Evolutionary conservation across 1,284 basidiomycete genomes (phyloP).

Genomic region (Leccinum solheimii): DNA sequence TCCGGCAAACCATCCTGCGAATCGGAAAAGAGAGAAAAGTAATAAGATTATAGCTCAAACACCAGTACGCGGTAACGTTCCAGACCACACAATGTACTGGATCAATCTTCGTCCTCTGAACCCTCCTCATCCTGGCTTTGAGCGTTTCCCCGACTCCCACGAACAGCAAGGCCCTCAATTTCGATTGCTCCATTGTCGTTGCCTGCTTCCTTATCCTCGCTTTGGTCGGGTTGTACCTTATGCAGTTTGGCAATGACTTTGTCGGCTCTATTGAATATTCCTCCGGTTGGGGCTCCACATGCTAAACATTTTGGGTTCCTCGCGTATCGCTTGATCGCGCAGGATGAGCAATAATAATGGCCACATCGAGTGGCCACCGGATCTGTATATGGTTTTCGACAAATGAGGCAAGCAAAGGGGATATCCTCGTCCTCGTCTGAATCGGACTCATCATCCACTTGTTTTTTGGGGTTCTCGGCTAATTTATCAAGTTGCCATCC

Average conservation of each 20-base stretch:
- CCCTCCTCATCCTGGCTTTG: conserved; percentile 34
- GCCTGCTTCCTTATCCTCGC: conserved; percentile 44
- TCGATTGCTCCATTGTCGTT: conserved; percentile 47
- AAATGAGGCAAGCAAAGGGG: conserved; percentile 96
- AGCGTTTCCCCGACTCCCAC: neutral
- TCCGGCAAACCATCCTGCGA: conserved; percentile 20
- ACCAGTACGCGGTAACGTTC: conserved; percentile 18
- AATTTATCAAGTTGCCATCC: conserved; percentile 97
- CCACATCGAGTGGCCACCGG: conserved; percentile 95
- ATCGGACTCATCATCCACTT: conserved; percentile 59
- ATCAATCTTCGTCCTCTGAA: conserved; percentile 38
- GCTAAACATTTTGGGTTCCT: conserved; percentile 97
- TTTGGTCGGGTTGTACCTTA: conserved; percentile 56
- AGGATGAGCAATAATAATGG: conserved; percentile 95
- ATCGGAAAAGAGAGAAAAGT: conserved; percentile 9
- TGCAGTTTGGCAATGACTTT: conserved; percentile 79
- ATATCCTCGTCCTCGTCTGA: conserved; percentile 83
- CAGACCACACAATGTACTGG: conserved; percentile 26
- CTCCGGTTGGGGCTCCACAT: conserved; percentile 89
- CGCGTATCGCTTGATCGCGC: conserved; percentile 90
- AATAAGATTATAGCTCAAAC: conserved; percentile 21
- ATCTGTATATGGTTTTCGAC: conserved; percentile 92
- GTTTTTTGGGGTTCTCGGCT: conserved; percentile 64
- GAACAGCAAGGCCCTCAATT: conserved; percentile 58
- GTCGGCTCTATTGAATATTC: conserved; percentile 91